phyloP scores from a whole-genome alignment of 495 filamentous ascomycete species.

The Penicillium argentinense region DNA sequence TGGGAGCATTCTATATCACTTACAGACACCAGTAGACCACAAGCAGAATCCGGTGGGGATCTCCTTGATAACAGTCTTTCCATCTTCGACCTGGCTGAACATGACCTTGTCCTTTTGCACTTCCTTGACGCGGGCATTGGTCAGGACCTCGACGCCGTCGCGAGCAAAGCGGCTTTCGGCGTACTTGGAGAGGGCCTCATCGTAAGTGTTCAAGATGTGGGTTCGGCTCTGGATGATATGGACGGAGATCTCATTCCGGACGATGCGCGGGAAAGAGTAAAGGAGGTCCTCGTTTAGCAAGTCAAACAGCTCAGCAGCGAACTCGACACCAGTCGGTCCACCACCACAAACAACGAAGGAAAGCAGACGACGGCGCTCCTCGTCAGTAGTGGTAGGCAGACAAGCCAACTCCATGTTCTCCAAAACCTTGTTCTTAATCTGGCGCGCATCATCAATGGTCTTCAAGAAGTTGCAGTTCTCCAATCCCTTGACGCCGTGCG shows the following conservation, averaged over 20 bases:
- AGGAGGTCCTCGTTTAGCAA: slow-evolving; percentile 93
- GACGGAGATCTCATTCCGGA: slow-evolving; percentile 95
- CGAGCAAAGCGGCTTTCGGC: slow-evolving; percentile 85
- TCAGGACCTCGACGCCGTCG: slow-evolving; percentile 86
- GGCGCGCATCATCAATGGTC: slow-evolving; percentile 83
- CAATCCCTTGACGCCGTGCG: slow-evolving; percentile 93
- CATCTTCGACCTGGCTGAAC: slow-evolving; percentile 80
- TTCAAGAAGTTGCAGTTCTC: slow-evolving; percentile 96
- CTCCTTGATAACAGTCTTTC: slow-evolving; percentile 78
- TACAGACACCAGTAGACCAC: slow-evolving; percentile 92
- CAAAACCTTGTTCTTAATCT: slow-evolving; percentile 87
- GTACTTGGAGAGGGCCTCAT: slow-evolving; percentile 88
- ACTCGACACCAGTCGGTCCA: slow-evolving; percentile 95
- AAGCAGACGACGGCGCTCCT: slow-evolving; percentile 80
- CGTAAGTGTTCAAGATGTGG: slow-evolving; percentile 98
- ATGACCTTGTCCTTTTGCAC: slow-evolving; percentile 80
- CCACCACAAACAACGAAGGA: slow-evolving; percentile 96
- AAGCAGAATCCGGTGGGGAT: slow-evolving; percentile 95
- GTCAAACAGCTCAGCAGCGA: slow-evolving; percentile 94
- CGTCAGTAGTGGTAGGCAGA: slow-evolving; percentile 86
- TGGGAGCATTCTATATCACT: slow-evolving; percentile 14
- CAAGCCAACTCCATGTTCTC: slow-evolving; percentile 92
- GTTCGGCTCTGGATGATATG: slow-evolving; percentile 92
- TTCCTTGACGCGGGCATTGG: slow-evolving; percentile 88
- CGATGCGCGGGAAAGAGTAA: slow-evolving; percentile 77